These are phyloP conservation scores for Pythium pyrilobum DNA, from an alignment of 352 stramenopile genomes.

Conservation along the genomic window DNA sequence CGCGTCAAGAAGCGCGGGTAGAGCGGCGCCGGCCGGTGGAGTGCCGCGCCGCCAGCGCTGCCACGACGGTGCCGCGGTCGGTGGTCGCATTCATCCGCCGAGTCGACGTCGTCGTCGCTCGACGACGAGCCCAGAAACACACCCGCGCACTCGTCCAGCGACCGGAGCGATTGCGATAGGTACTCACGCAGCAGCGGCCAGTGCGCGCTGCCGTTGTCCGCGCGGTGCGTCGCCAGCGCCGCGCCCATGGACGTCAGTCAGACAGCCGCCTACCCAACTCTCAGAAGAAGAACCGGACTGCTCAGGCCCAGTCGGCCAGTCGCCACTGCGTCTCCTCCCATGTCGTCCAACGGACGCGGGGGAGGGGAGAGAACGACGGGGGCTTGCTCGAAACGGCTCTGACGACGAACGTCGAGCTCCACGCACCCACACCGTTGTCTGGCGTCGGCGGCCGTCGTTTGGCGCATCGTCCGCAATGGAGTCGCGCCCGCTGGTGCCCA, in stretches of 20 bases:
- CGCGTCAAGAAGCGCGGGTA: conserved; percentile 48
- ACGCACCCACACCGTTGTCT: too few relatives aligned
- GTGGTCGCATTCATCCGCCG: neutral
- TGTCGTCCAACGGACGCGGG: neutral
- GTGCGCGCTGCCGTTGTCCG: conserved; percentile 10
- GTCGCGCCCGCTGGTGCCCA: conserved; percentile 43
- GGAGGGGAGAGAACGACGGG: too few relatives aligned
- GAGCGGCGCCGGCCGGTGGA: too few relatives aligned
- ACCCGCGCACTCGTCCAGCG: conserved; percentile 47
- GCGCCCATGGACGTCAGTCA: conserved; percentile 19
- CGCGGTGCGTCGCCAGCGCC: conserved; percentile 23
- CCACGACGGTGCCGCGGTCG: too few relatives aligned
- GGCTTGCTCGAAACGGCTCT: conserved; percentile 5
- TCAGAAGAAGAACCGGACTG: neutral
- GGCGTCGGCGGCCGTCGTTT: too few relatives aligned
- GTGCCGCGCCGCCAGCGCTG: too few relatives aligned
- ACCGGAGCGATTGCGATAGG: conserved; percentile 35
- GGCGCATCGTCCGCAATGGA: conserved; percentile 24
- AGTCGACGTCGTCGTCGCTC: conserved; percentile 24
- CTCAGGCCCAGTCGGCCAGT: too few relatives aligned
- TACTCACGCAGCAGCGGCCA: conserved; percentile 53
- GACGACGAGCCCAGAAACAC: conserved; percentile 36
- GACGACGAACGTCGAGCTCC: neutral
- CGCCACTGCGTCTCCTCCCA: too few relatives aligned
- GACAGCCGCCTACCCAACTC: neutral